A percentile compares a stretch with the other conserved stretches of the same genome.
phyloP scores from a whole-genome alignment of 208 protist genomes.

The Leishmania aethiopica region DNA sequence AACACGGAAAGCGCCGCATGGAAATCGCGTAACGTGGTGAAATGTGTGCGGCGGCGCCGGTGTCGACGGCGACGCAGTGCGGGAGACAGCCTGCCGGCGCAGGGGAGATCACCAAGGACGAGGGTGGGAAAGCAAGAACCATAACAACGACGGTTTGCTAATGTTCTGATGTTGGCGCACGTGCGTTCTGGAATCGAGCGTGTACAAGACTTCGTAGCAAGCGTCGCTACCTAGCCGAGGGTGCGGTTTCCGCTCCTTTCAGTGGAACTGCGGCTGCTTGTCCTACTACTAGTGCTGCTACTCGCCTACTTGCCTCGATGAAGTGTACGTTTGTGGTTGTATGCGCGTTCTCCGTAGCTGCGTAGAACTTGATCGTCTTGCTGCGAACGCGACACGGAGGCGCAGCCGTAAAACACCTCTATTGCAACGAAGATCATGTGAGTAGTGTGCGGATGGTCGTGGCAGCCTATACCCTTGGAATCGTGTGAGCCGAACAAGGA shows the following conservation, averaged over 20 bases:
- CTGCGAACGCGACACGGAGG: neutral
- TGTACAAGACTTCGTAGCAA: neutral
- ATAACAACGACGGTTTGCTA: slow-evolving; percentile 62
- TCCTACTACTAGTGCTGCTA: neutral
- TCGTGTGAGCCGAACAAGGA: neutral
- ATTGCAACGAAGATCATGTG: neutral
- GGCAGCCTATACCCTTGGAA: no score
- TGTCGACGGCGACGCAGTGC: neutral
- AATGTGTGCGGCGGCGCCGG: neutral
- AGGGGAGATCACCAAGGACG: slow-evolving; percentile 28
- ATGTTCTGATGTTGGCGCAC: slow-evolving; percentile 47
- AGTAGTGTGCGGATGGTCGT: neutral
- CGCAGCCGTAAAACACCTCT: neutral
- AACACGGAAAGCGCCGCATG: neutral
- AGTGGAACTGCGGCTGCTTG: neutral
- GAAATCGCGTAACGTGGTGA: neutral
- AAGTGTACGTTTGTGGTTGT: neutral
- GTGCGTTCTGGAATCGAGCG: neutral
- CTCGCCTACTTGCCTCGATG: neutral
- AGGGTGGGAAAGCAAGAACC: slow-evolving; percentile 8
- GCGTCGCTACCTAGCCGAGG: neutral
- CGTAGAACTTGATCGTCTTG: neutral
- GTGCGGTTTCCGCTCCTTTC: neutral
- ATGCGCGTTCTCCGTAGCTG: neutral
- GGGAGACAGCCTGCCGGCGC: neutral